phyloP scores from a whole-genome alignment of 345 rosid species.

The Populus davidiana region DNA sequence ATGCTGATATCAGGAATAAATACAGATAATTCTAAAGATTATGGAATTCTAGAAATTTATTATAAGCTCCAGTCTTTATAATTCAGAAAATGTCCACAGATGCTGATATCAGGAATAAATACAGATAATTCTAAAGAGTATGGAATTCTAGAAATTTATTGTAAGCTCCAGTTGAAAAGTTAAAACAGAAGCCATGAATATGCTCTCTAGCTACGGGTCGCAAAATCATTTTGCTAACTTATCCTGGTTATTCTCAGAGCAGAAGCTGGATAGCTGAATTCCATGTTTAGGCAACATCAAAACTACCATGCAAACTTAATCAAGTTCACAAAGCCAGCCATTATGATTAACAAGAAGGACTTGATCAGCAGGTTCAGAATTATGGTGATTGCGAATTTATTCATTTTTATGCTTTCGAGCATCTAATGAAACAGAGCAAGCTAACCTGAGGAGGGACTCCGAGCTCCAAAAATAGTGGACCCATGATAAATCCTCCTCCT shows the following conservation, averaged over 20 bases:
- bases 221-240: not conserved
- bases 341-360: too few relatives aligned
- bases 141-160: too few relatives aligned
- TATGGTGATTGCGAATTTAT: not conserved
- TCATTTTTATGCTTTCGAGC: not conserved
- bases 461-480: slow-evolving; percentile 42
- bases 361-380: not conserved
- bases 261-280: not conserved
- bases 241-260: not conserved
- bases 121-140: not conserved
- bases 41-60: too few relatives aligned
- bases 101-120: too few relatives aligned
- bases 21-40: too few relatives aligned
- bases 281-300: not conserved
- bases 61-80: too few relatives aligned
- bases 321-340: not conserved
- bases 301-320: not conserved
- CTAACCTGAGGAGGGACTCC: slow-evolving; percentile 41
- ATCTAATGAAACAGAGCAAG: not conserved
- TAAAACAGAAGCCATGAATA: not conserved
- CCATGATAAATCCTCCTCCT: slow-evolving; percentile 43
- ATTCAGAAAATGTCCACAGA: not conserved
- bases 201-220: not conserved
- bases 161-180: not conserved
- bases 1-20: too few relatives aligned